Percentiles rank a stretch among this genome's conserved stretches.
These are phyloP conservation scores for Apiotrichum laibachii DNA, from an alignment of 1,284 basidiomycete genomes.

Conservation along the genomic window DNA sequence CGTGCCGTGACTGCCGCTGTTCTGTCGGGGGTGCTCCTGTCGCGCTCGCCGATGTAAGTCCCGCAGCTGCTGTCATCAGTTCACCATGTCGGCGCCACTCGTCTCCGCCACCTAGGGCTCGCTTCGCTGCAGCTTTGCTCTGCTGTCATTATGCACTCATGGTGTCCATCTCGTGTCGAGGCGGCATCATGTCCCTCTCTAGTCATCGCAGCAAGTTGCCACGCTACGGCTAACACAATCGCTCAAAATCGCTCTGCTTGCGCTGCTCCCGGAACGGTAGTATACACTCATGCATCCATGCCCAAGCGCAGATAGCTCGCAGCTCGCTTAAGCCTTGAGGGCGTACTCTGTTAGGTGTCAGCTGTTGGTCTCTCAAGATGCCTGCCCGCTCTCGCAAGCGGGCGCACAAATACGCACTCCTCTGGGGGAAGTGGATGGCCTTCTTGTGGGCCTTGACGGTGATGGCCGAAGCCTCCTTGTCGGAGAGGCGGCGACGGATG, in stretches of 20 bases:
- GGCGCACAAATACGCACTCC: constrained; percentile 41
- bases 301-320: constrained; percentile 18
- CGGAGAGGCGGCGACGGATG: constrained; percentile 91
- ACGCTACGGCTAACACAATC: neutral
- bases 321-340: constrained; percentile 46
- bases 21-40: too few species aligned
- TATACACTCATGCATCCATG: constrained; percentile 37
- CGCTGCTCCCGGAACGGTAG: constrained; percentile 20
- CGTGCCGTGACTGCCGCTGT: too few species aligned
- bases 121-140: too few species aligned
- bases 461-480: constrained; percentile 76
- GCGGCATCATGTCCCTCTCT: neutral
- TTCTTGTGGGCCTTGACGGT: constrained; percentile 91
- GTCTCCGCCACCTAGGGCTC: too few species aligned
- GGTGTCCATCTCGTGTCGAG: neutral
- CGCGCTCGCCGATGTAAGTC: too few species aligned
- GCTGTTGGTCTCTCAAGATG: neutral
- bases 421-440: constrained; percentile 81
- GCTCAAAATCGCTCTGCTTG: too few species aligned
- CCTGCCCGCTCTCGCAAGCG: neutral
- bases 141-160: neutral
- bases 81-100: too few species aligned
- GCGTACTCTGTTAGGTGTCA: constrained; percentile 39
- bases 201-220: neutral
- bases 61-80: too few species aligned